phyloP scores from a whole-genome alignment of 2,329 filamentous ascomycete genomes.

The Aspergillus terreus region DNA sequence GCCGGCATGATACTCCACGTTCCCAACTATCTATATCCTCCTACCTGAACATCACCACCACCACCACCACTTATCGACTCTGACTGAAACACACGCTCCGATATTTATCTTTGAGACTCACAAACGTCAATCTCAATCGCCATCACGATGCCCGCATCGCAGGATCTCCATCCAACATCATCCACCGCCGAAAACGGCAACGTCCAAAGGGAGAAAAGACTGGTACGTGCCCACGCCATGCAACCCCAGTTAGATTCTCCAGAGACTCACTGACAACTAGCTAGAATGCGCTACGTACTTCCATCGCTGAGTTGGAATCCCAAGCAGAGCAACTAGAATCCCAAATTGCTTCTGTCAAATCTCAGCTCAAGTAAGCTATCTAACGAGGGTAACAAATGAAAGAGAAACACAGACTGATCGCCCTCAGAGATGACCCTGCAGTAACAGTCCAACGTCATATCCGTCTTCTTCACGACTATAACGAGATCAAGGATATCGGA shows the following conservation, averaged over 20 bases:
- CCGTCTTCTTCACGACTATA: slow-evolving; percentile 63
- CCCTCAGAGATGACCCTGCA: slow-evolving; percentile 38
- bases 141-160: not conserved
- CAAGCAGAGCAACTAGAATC: slow-evolving; percentile 40
- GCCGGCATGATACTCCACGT: too few species aligned
- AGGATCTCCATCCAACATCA: not conserved
- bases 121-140: not conserved
- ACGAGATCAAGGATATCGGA: slow-evolving; percentile 67
- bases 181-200: not conserved
- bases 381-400: not conserved
- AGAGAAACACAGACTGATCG: slow-evolving; percentile 9
- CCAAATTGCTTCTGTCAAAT: slow-evolving; percentile 31
- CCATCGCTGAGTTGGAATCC: slow-evolving; percentile 41
- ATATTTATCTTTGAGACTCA: not conserved
- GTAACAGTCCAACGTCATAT: slow-evolving; percentile 61
- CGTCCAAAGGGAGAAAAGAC: slow-evolving; percentile 18
- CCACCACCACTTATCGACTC: not conserved
- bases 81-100: not conserved
- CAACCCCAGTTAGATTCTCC: not conserved
- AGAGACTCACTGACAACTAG: slow-evolving; percentile 13
- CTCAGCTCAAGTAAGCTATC: slow-evolving; percentile 34
- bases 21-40: too few species aligned
- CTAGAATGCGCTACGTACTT: slow-evolving; percentile 20
- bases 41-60: too few species aligned
- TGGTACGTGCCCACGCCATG: slow-evolving; percentile 13